Base-by-base conservation (phyloP, 2,329 filamentous ascomycete genomes). In the Xylaria sp. region DNA sequence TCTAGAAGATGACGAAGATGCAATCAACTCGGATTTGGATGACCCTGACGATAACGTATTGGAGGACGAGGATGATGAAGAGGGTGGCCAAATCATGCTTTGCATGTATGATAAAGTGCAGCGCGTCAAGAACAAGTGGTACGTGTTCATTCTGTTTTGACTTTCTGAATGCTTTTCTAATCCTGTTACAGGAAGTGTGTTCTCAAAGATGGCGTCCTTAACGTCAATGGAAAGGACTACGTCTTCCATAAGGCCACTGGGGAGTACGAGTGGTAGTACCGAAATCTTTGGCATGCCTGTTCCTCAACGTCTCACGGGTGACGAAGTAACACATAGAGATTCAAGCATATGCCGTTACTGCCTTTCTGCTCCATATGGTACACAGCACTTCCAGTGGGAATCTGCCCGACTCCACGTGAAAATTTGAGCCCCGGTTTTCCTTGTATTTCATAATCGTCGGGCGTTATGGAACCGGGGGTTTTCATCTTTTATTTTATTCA, bases 91-190 rank as follows among this genome's bases (percentile, higher is more conserved):
- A 70, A 94, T 96, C 75, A 98, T 99, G 92, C 88, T 99, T 42
- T 99, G 95, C 82, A 97, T 96, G 76, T 99, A 99, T 76, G 95
- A 99, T 82, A 99, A 99, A 82, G 95, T 99, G 9, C 94, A 98
- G 79, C 87, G 95, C 50, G 95, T 98, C 73, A 99, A 99, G 88
- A 99, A 98, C 81, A 99, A 95, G 87, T 95, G 92, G 92, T 89
- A 76, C 54, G 83, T 78, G 47, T 54, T 45, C 14, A 25, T 23
- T 45, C 23, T 25, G 21, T 8, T 47, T 28, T 23, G 15, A 42
- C 21, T 31, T 28, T 59, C 46, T 71, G 73, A 45, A 80, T 69
- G 8, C 33, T 33, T 37, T 55, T 42, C 56, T 67, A 1, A 67
- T 23, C 2, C 15, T 25, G 14, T 28, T 56, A 6, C 63, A 89